Evolutionary conservation across 2,329 filamentous ascomycete species (phyloP), one percentile per base, ranked within the genome.

Genomic region (Acephala macrosclerotiorum): DNA sequence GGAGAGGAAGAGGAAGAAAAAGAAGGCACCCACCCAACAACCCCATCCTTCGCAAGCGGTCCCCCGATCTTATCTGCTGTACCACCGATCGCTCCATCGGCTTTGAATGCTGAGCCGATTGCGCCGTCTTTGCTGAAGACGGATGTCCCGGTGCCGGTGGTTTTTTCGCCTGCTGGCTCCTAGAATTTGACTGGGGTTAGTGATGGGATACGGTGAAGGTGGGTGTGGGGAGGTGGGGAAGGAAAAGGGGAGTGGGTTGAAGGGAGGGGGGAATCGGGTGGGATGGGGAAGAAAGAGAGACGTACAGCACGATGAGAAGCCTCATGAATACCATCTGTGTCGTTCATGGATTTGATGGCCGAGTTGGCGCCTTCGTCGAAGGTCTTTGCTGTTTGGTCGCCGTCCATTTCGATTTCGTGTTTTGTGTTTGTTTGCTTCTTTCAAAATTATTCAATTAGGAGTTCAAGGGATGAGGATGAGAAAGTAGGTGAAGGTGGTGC

Each of bases 51-150:
- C 35, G 75, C 72, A 25, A 80, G 74, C 1, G 77, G 77, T 1
- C 79, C 79, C 11, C 78, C 79, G 22, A 80, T 60, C 66, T 76
- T 77, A 66, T 80, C 72, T 7, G 73, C 79, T 1, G 73, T 73
- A 4, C 76, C 73, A 7, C 79, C 78, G n/a, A 80, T 73, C 0
- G 73, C 71, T 2, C 78, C 78, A 3, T 73, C 58, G 9, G 75
- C 72, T 25, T 74, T 78, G 70, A 78, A 79, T 64, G 76, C 71
- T 58, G 74, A 76, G 47, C 79, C 78, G 14, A 80, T 73, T 1
- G 74, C 71, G 5, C 78, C 78, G 9, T 74, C 61, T 18, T 75
- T 71, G 60, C 72, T 66, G 63, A 79, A 77, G 11, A 60, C 58
- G 1, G 66, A 57, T 6, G 58, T 66, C 25, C 58, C 65, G 14